Evolutionary conservation across 1,284 basidiomycete genomes (phyloP), one percentile per base, ranked within the genome.

Genomic region (Lentinula novae-zelandiae): DNA sequence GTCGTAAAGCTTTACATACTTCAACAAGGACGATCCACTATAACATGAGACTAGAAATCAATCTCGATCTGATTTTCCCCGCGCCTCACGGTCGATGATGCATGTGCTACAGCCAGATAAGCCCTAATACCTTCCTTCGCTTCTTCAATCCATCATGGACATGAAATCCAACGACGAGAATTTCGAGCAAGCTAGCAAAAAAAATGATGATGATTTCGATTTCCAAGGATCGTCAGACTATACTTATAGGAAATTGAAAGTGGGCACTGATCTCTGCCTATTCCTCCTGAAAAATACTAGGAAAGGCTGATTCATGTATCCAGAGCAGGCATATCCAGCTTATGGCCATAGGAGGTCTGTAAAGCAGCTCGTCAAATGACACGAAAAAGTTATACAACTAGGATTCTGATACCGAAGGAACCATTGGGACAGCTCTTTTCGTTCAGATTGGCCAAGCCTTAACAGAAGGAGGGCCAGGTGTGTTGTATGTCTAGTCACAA

Each of bases 321-420:
- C 42, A 81, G 79, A 76, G 73, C 61, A 73, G 80, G 10, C 80
- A 82, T 64, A 77, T 82, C 51, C 78, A 80, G 62, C 69, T 82
- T 5, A 81, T 81, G 65, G 79, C 77, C 2, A 79, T 82, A 48
- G 78, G 78, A 70, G 76, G 77, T 76, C 64, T 39, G 50, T 34
- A 22, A 46, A 46, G n/a, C 20, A 10, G n/a, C 20, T 46, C 44
- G 22, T 27, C 44, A 46, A 9, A 38, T 38, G 3, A 5, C 36
- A 12, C 7, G 36, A 38, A 8, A 38, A 38, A 38, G 4, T 38
- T 38, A 38, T 3, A 9, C 8, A 8, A 38, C 3, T 38, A 38
- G 1, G n/a, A 44, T 12, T 53, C 8, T 31, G 34, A 8, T 20
- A 57, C 27, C 62, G 54, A 55, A 75, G 78, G 78, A 22, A 76